Percentiles rank a stretch among this genome's conserved stretches.
Evolutionary conservation across 106 monocot genomes (phyloP).

Genomic region (Acanthochlamys bracteata): DNA sequence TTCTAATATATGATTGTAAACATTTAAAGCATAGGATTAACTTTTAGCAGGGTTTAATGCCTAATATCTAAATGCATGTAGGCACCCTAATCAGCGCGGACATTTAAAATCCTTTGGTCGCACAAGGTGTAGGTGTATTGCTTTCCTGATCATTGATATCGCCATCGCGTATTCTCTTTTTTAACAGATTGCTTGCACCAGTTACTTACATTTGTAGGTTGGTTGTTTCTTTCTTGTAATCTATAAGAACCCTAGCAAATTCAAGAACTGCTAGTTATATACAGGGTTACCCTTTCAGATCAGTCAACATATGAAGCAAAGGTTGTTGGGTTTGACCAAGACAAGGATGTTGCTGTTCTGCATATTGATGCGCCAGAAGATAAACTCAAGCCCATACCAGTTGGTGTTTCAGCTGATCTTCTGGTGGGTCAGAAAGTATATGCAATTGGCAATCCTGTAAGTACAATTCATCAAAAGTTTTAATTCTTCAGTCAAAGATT

Average conservation of each 20-base stretch:
- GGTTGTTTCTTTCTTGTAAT: neutral
- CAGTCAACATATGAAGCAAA: conserved; percentile 84
- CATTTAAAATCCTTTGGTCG: too few relatives aligned
- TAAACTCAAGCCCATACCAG: conserved; percentile 79
- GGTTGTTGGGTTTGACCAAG: conserved; percentile 95
- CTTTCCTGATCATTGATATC: too few relatives aligned
- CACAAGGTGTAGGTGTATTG: too few relatives aligned
- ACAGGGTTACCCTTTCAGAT: conserved; percentile 97
- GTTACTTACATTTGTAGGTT: neutral
- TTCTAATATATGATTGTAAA: too few relatives aligned
- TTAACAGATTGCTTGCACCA: too few relatives aligned
- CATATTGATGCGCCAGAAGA: conserved; percentile 67
- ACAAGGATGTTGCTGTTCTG: conserved; percentile 98
- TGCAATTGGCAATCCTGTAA: conserved; percentile 98
- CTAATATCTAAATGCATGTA: too few relatives aligned
- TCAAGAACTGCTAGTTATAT: conserved; percentile 31
- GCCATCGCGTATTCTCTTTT: too few relatives aligned
- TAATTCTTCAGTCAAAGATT: too few relatives aligned
- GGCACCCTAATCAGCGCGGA: too few relatives aligned
- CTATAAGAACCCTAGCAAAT: neutral
- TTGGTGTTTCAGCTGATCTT: conserved; percentile 80
- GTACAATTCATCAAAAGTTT: conserved; percentile 8
- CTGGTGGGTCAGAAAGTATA: conserved; percentile 95
- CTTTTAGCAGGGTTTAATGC: too few relatives aligned
- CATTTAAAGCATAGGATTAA: too few relatives aligned